Conservation (phyloP, 441 rosid species). For the Gossypium armourianum region DNA sequence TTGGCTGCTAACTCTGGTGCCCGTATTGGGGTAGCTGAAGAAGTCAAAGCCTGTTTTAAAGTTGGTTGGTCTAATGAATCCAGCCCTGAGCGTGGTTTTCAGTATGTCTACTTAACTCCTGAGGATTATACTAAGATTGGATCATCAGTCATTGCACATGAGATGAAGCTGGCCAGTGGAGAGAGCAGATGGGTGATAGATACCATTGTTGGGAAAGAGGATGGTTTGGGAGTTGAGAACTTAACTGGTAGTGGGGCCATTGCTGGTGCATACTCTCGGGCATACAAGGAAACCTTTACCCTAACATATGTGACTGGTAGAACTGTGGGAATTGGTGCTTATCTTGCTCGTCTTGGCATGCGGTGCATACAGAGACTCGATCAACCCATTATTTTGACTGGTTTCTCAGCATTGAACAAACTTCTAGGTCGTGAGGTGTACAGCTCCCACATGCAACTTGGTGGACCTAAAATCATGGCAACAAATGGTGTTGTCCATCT, state of each 20-base stretch:
- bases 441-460: constrained; percentile 99
- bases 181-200: constrained; percentile 90
- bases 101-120: constrained; percentile 68
- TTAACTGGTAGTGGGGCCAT: constrained; percentile 96
- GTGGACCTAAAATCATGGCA: constrained; percentile 99
- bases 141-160: constrained; percentile 81
- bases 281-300: constrained; percentile 91
- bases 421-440: constrained; percentile 98
- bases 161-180: constrained; percentile 62
- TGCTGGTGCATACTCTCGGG: constrained; percentile 93
- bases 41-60: constrained; percentile 81
- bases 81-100: constrained; percentile 85
- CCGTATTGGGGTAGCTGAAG: constrained; percentile 92
- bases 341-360: constrained; percentile 97
- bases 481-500: constrained; percentile 98
- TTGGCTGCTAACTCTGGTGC: constrained; percentile 99
- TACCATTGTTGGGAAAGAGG: constrained; percentile 90
- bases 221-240: constrained; percentile 94
- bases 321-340: constrained; percentile 97
- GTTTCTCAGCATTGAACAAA: constrained; percentile 94
- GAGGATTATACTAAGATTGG: constrained; percentile 59
- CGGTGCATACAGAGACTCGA: constrained; percentile 97
- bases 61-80: constrained; percentile 88
- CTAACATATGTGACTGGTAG: constrained; percentile 90
- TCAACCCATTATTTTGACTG: constrained; percentile 96